These are phyloP conservation scores for Cryptococcus depauperatus DNA, from an alignment of 1,284 basidiomycete genomes.

Conservation along the genomic window DNA sequence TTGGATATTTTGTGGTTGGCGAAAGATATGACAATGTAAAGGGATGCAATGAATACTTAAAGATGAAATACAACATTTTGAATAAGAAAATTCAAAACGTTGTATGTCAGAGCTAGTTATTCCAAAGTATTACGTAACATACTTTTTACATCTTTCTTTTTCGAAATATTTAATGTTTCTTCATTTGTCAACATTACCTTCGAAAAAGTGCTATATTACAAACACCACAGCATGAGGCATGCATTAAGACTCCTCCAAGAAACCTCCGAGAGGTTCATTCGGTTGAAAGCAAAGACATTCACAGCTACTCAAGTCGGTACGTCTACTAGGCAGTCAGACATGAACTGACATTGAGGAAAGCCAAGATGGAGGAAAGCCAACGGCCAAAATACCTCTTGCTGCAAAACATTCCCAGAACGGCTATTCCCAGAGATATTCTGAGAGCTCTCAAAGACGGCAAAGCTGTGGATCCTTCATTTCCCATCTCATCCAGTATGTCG, in stretches of 20 bases:
- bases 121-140: no score
- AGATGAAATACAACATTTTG: no score
- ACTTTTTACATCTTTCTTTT: no score
- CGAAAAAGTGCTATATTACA: no score
- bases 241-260: not conserved
- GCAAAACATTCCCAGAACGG: slow-evolving; percentile 17
- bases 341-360: not conserved
- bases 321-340: not conserved
- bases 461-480: slow-evolving; percentile 18
- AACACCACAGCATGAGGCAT: no score
- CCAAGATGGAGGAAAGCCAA: not conserved
- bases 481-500: slow-evolving; percentile 18
- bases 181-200: no score
- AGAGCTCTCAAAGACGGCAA: slow-evolving; percentile 17
- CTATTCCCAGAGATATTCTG: slow-evolving; percentile 18
- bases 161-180: no score
- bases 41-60: no score
- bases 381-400: slow-evolving; percentile 11
- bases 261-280: not conserved
- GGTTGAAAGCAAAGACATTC: not conserved
- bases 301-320: not conserved
- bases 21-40: no score
- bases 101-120: no score
- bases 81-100: no score
- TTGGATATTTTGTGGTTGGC: no score